These are phyloP conservation scores for Breviolum minutum DNA, from an alignment of 73 alveolate genomes.

Conservation along the genomic window DNA sequence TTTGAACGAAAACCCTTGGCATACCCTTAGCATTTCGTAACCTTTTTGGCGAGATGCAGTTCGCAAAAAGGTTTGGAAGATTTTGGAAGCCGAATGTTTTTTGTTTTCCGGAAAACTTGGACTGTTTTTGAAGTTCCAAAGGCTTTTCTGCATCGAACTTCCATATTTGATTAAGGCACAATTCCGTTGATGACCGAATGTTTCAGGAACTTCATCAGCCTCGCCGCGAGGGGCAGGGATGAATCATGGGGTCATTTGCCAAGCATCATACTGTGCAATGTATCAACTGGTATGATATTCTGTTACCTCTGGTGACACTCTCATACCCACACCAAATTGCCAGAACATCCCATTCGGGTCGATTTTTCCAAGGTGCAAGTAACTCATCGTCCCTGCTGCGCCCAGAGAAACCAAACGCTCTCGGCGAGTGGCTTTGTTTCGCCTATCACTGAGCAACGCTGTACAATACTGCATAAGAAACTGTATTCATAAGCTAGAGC, in stretches of 20 bases:
- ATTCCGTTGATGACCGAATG: slow-evolving; percentile 38
- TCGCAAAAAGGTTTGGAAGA: no score
- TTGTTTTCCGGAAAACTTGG: no score
- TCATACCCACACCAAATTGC: neutral
- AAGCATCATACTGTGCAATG: neutral
- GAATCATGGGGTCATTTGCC: no score
- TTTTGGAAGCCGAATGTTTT: no score
- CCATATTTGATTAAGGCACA: slow-evolving; percentile 5
- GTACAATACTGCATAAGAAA: no score
- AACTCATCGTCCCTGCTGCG: slow-evolving; percentile 25
- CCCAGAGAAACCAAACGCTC: slow-evolving; percentile 45
- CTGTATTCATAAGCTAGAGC: no score
- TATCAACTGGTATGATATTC: neutral
- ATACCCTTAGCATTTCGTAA: no score
- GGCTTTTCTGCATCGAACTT: neutral
- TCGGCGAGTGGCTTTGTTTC: neutral
- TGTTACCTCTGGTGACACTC: neutral
- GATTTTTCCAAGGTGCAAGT: neutral
- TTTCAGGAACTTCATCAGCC: slow-evolving; percentile 48
- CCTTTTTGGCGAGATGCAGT: no score
- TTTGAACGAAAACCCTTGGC: no score
- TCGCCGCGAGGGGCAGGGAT: neutral
- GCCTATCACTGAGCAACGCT: neutral
- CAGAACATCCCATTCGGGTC: neutral
- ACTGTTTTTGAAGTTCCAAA: no score